Evolutionary conservation across 1,139 yeast species (phyloP).

Genomic region (Kodamaea arcana): DNA sequence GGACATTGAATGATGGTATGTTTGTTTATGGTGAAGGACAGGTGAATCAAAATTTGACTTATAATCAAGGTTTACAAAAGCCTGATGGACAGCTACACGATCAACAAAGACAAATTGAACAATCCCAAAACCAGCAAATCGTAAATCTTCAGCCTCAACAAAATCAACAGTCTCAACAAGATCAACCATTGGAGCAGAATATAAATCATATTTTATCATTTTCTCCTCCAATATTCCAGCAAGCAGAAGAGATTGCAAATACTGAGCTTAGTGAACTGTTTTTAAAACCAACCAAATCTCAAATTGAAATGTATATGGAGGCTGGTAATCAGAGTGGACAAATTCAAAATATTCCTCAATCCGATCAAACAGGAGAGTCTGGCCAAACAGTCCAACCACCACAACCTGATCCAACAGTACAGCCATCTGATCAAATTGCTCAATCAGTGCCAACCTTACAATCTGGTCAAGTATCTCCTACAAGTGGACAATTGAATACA

Average conservation of each 20-base stretch:
- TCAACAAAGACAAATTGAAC: slow-evolving; percentile 7
- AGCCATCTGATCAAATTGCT: too few relatives aligned
- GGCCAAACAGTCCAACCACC: too few relatives aligned
- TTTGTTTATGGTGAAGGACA: slow-evolving; percentile 20
- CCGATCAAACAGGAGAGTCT: too few relatives aligned
- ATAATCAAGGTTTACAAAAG: slow-evolving; percentile 1
- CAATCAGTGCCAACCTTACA: too few relatives aligned
- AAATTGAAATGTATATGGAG: neutral
- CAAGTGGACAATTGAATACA: neutral
- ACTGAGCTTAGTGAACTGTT: slow-evolving; percentile 10
- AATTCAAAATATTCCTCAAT: neutral
- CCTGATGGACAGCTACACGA: neutral
- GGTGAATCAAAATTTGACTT: neutral
- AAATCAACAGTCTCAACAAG: slow-evolving; percentile 3
- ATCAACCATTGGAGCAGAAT: slow-evolving; percentile 7
- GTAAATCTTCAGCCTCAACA: slow-evolving; percentile 1
- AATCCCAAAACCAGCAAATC: slow-evolving; percentile 6
- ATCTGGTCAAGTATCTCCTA: slow-evolving; percentile 1
- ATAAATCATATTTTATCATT: slow-evolving; percentile 26
- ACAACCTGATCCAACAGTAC: too few relatives aligned
- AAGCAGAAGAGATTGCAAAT: slow-evolving; percentile 7
- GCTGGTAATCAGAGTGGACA: neutral
- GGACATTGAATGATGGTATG: slow-evolving; percentile 38
- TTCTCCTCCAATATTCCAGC: slow-evolving; percentile 26
- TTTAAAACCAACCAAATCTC: slow-evolving; percentile 6